Percentiles rank a stretch among this genome's conserved stretches.
These are phyloP conservation scores for Spathaspora passalidarum DNA, from an alignment of 805 yeast species.

Conservation along the genomic window DNA sequence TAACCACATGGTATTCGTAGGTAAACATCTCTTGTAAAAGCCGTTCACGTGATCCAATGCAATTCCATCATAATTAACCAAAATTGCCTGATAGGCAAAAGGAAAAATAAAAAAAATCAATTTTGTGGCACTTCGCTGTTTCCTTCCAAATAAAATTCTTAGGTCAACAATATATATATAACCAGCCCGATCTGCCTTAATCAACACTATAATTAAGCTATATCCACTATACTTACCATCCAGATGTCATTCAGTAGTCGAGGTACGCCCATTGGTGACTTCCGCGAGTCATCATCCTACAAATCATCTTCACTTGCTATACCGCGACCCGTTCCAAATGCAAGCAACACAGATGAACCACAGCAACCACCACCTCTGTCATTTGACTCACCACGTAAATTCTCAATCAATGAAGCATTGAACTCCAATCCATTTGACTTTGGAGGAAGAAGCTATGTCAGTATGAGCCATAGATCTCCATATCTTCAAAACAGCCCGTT, in stretches of 20 bases:
- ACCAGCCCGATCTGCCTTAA: no score
- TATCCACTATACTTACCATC: no score
- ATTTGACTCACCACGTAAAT: neutral
- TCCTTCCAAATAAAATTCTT: neutral
- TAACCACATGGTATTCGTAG: no score
- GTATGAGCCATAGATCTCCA: constrained; percentile 26
- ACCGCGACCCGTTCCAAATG: neutral
- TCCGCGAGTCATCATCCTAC: neutral
- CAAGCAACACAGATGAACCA: neutral
- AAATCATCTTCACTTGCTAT: neutral
- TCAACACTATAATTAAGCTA: no score
- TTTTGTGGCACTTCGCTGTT: neutral
- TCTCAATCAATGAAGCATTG: constrained; percentile 16
- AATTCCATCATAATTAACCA: no score
- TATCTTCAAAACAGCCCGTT: constrained; percentile 34
- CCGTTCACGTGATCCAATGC: neutral
- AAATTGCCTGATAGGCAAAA: neutral
- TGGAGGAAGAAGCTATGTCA: constrained; percentile 42
- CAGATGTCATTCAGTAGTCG: neutral
- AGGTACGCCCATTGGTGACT: neutral
- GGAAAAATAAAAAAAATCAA: neutral
- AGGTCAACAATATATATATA: neutral
- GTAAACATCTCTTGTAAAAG: no score
- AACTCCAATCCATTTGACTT: constrained; percentile 31
- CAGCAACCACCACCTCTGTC: neutral